Conservation (phyloP, 495 filamentous ascomycete genomes). For the Glonium stellatum region DNA sequence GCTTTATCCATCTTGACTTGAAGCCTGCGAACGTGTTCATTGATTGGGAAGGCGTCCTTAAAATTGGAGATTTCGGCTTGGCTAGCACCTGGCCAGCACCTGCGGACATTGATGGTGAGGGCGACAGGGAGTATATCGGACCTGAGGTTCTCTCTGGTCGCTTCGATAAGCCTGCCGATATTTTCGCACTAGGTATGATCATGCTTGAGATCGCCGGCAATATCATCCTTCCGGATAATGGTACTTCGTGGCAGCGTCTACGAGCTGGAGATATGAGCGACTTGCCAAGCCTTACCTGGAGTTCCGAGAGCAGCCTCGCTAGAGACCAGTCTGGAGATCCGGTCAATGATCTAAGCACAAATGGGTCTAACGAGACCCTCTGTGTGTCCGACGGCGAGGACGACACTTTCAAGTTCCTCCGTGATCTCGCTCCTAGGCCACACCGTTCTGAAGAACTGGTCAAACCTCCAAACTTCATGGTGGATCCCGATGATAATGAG, state of each 20-base stretch:
- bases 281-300: slow-evolving; percentile 74
- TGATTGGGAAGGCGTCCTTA: slow-evolving; percentile 81
- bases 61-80: slow-evolving; percentile 95
- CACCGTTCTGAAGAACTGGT: slow-evolving; percentile 57
- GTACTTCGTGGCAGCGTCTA: slow-evolving; percentile 78
- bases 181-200: slow-evolving; percentile 89
- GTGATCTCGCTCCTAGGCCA: slow-evolving; percentile 22
- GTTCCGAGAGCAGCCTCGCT: slow-evolving; percentile 59
- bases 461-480: slow-evolving; percentile 81
- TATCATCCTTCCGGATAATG: slow-evolving; percentile 84
- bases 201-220: slow-evolving; percentile 92
- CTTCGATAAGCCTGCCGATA: slow-evolving; percentile 83
- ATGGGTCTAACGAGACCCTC: slow-evolving; percentile 11
- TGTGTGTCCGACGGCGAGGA: slow-evolving; percentile 15
- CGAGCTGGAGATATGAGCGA: slow-evolving; percentile 80
- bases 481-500: slow-evolving; percentile 55
- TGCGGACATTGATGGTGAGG: slow-evolving; percentile 75
- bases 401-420: not conserved
- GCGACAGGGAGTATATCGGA: slow-evolving; percentile 91
- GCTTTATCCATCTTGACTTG: slow-evolving; percentile 87
- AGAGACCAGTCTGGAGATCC: slow-evolving; percentile 72
- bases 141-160: slow-evolving; percentile 79
- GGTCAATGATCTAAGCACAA: slow-evolving; percentile 26
- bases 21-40: slow-evolving; percentile 95
- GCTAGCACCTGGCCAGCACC: slow-evolving; percentile 72